Percentiles rank a stretch among this genome's conserved stretches.
Evolutionary conservation across 495 filamentous ascomycete species (phyloP).

Genomic region (Hyaloscypha finlandica): DNA sequence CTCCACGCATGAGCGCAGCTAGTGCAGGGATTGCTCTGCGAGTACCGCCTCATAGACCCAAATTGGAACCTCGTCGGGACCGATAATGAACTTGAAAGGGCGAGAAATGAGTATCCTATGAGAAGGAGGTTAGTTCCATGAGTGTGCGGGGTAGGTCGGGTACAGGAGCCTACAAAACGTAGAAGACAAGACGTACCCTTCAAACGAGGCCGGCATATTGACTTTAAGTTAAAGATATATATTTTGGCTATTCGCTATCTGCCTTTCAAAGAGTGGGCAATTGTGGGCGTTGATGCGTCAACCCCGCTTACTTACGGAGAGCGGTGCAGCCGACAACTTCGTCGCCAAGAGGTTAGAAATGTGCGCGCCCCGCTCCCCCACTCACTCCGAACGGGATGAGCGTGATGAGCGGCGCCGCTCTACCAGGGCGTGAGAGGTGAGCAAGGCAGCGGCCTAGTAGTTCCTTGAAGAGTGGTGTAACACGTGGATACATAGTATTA

Average conservation of each 20-base stretch:
- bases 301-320: neutral
- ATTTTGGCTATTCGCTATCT: slow-evolving; percentile 22
- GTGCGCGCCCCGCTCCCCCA: too few relatives aligned
- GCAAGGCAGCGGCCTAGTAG: too few relatives aligned
- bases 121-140: slow-evolving; percentile 22
- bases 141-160: neutral
- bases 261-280: slow-evolving; percentile 2
- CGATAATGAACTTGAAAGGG: slow-evolving; percentile 21
- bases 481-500: too few relatives aligned
- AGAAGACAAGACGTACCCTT: slow-evolving; percentile 18
- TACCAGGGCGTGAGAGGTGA: too few relatives aligned
- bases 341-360: too few relatives aligned
- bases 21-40: slow-evolving; percentile 22
- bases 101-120: slow-evolving; percentile 23
- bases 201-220: slow-evolving; percentile 21
- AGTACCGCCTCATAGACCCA: slow-evolving; percentile 17
- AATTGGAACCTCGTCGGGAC: slow-evolving; percentile 18
- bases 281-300: neutral
- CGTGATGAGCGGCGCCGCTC: too few relatives aligned
- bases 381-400: too few relatives aligned
- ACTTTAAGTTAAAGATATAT: slow-evolving; percentile 23
- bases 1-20: slow-evolving; percentile 15
- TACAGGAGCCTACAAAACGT: slow-evolving; percentile 1
- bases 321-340: neutral
- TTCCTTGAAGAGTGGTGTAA: too few relatives aligned